Conservation (phyloP, 1,284 basidiomycete species). For the Cystobasidium pallidum region DNA sequence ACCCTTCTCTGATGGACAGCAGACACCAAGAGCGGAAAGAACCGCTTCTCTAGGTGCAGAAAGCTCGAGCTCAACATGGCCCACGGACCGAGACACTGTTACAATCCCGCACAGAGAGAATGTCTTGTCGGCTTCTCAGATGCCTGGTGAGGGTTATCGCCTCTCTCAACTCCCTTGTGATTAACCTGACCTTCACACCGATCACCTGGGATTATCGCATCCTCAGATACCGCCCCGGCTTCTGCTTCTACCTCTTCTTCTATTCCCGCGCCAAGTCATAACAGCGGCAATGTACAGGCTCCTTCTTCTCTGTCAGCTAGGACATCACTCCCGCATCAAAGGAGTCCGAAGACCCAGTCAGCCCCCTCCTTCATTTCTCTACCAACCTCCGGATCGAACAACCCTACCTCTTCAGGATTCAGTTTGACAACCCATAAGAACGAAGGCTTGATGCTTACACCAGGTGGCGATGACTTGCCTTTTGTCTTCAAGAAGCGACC, state of each 20-base stretch:
- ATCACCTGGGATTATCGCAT: not conserved
- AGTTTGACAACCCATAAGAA: not conserved
- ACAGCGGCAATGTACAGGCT: not conserved
- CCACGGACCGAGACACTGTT: not conserved
- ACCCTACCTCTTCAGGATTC: not conserved
- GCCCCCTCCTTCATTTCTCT: constrained; percentile 29
- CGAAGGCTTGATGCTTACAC: constrained; percentile 33
- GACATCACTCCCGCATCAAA: not conserved
- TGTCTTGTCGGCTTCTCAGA: not conserved
- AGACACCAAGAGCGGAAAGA: constrained; percentile 4
- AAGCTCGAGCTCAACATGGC: not conserved
- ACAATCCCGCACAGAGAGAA: not conserved
- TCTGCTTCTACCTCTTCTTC: not conserved
- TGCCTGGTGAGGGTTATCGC: not conserved
- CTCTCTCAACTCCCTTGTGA: not conserved
- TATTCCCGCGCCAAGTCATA: not conserved
- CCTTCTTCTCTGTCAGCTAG: not conserved
- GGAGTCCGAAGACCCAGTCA: constrained; percentile 6
- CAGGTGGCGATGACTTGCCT: constrained; percentile 33
- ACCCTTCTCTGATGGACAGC: not conserved
- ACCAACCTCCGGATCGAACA: constrained; percentile 4
- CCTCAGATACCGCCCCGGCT: not conserved
- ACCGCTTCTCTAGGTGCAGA: not conserved
- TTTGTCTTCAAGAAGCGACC: constrained; percentile 37
- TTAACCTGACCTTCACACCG: not conserved